A percentile compares a stretch with the other conserved stretches of the same genome.
phyloP scores from a whole-genome alignment of 2,329 filamentous ascomycete species.

The Mycosphaerella sp. region DNA sequence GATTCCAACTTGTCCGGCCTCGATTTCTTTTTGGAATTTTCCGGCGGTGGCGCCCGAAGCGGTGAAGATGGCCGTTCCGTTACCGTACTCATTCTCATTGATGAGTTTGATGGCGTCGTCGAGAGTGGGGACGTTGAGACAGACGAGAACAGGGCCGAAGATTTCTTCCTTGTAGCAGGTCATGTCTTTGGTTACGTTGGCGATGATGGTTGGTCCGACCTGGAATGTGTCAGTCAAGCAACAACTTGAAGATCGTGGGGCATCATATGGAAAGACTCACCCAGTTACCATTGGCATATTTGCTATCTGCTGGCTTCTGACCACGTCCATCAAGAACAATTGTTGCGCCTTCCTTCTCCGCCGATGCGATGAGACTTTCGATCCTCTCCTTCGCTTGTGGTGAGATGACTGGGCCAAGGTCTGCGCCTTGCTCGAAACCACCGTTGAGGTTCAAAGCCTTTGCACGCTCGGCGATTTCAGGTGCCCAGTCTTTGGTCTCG shows the following conservation, averaged over 20 bases:
- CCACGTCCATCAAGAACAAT: slow-evolving; percentile 77
- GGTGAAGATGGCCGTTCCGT: slow-evolving; percentile 81
- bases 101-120: slow-evolving; percentile 76
- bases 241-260: too few species aligned
- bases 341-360: slow-evolving; percentile 72
- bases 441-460: slow-evolving; percentile 68
- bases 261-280: slow-evolving; percentile 36
- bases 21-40: slow-evolving; percentile 71
- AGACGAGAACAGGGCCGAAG: slow-evolving; percentile 77
- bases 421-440: slow-evolving; percentile 72
- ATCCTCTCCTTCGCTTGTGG: slow-evolving; percentile 73
- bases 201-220: slow-evolving; percentile 76
- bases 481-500: slow-evolving; percentile 76
- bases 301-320: slow-evolving; percentile 54
- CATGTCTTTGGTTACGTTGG: slow-evolving; percentile 74
- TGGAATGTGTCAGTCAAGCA: slow-evolving; percentile 32
- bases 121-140: slow-evolving; percentile 68
- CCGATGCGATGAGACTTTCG: slow-evolving; percentile 65
- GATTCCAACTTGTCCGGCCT: slow-evolving; percentile 79
- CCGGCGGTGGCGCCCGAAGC: slow-evolving; percentile 68
- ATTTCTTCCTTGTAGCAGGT: slow-evolving; percentile 80
- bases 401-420: slow-evolving; percentile 76
- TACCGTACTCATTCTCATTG: slow-evolving; percentile 81
- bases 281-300: slow-evolving; percentile 80
- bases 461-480: slow-evolving; percentile 69